Evolutionary conservation across 2,329 filamentous ascomycete species (phyloP).

Genomic region (Corniculantispora saksenae): DNA sequence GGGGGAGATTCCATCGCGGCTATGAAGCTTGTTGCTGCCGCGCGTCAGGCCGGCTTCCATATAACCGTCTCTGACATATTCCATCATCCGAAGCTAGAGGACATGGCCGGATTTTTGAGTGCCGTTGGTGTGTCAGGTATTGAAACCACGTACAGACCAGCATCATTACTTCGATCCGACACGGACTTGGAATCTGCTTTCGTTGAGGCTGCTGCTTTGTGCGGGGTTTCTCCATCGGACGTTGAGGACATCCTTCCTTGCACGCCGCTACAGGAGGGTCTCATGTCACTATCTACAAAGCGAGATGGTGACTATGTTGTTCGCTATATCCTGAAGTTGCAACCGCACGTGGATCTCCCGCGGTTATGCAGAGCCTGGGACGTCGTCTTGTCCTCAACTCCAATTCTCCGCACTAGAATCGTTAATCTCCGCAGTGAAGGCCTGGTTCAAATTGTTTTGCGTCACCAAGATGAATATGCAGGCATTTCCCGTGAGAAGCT

Average conservation of each 20-base stretch:
- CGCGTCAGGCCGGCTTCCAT: neutral
- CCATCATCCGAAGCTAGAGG: neutral
- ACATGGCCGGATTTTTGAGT: neutral
- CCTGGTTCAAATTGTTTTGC: neutral
- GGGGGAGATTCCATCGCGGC: neutral
- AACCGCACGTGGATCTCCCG: conserved; percentile 9
- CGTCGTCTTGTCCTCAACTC: conserved; percentile 12
- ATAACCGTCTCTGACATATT: conserved; percentile 1
- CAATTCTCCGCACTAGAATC: conserved; percentile 20
- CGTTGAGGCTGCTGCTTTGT: neutral
- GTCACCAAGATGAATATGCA: neutral
- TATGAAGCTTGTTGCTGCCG: neutral
- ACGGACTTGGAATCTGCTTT: neutral
- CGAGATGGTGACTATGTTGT: conserved; percentile 23
- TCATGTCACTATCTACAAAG: conserved; percentile 23
- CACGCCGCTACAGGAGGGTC: conserved; percentile 26
- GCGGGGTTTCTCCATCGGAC: neutral
- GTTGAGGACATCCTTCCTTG: conserved; percentile 26
- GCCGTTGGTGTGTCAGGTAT: no score
- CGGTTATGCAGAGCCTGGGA: conserved; percentile 22
- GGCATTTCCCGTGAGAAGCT: neutral
- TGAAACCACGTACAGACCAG: neutral
- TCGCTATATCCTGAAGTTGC: conserved; percentile 20
- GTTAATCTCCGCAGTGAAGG: neutral
- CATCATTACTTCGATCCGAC: neutral